Conservation (phyloP, 352 stramenopile genomes). For the Phytophthora rubi region DNA sequence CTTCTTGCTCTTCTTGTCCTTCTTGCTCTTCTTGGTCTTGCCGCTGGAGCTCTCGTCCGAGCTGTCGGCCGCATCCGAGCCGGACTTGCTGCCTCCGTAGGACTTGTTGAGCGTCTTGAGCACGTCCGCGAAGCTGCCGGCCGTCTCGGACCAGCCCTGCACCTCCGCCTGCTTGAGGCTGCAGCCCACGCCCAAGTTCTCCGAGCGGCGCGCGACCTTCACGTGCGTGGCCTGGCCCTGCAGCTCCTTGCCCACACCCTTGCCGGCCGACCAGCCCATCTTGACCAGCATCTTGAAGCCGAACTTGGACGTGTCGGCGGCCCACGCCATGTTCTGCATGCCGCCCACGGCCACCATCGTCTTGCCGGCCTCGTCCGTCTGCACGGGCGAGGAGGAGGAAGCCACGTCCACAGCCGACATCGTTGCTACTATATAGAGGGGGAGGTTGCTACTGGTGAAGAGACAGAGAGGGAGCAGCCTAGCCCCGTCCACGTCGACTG, state of each 20-base stretch:
- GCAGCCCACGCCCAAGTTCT: constrained; percentile 92
- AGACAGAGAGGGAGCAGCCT: background rate
- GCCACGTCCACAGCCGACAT: constrained; percentile 42
- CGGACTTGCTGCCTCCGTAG: constrained; percentile 56
- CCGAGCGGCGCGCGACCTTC: constrained; percentile 86
- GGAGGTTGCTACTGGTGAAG: background rate
- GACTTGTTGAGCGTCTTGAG: constrained; percentile 87
- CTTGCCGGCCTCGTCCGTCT: constrained; percentile 42
- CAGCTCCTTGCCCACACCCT: constrained; percentile 93
- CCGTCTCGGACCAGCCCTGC: constrained; percentile 87
- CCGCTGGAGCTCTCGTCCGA: constrained; percentile 33
- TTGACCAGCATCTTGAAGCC: constrained; percentile 96
- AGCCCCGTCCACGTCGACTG: constrained; percentile 2
- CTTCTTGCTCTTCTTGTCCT: constrained; percentile 51
- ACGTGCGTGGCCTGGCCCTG: constrained; percentile 90
- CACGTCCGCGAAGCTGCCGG: constrained; percentile 81
- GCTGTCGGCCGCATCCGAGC: constrained; percentile 37
- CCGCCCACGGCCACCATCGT: constrained; percentile 84
- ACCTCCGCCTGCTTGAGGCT: constrained; percentile 89
- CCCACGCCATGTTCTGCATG: constrained; percentile 91
- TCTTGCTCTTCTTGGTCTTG: constrained; percentile 33
- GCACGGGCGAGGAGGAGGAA: constrained; percentile 26
- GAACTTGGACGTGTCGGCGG: constrained; percentile 92
- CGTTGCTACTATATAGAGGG: background rate
- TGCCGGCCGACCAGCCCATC: constrained; percentile 96